Evolutionary conservation across 768 basidiomycete species (phyloP), one percentile per base, ranked within the genome.

Genomic region (Postia placenta): DNA sequence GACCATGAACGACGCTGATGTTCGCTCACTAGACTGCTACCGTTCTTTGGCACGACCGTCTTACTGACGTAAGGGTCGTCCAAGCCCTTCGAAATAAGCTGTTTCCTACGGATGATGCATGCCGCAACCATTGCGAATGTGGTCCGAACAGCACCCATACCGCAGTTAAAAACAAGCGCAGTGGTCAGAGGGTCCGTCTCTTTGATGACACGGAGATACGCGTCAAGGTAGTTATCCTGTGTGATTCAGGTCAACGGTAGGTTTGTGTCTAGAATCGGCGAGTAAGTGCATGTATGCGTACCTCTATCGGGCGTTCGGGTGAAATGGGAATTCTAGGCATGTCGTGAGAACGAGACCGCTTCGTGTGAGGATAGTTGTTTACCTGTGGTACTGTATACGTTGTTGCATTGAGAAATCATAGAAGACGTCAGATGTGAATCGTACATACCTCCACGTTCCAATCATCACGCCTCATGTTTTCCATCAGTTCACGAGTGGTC

Each of bases 81-180:
- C 41, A 84, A 65, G 1, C 89, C 90, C 24, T 73, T 68, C 14
- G 74, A 57, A 4, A 85, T 62, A 27, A 82, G 61, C 57, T 81
- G 78, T 53, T 85, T 88, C 42, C 95, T 74, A 37, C 95, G 74
- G 1, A 97, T 75, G 28, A 99, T 73, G 49, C 84, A 81, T 0
- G 95, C 93, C 5, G 92, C 90, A n/a, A 85, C 79, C 96, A 98
- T 98, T 2, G 91, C 92, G 61, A 96, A 98, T 0, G 94, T 97
- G 2, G 93, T 94, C 17, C 95, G 79, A 1, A 97, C 94, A 2
- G 91, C 92, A 39, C 96, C 96, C 83, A 95, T 92, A 26, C 96
- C 95, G 63, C 95, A 97, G 42, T 88, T 92, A 64, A 98, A 97
- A 3, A 98, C 87, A 17, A 98, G 71, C 0, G 87, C 83, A 0